Evolutionary conservation across 148 eudicot genomes (phyloP).

Genomic region (Salicornia ramosissima): DNA sequence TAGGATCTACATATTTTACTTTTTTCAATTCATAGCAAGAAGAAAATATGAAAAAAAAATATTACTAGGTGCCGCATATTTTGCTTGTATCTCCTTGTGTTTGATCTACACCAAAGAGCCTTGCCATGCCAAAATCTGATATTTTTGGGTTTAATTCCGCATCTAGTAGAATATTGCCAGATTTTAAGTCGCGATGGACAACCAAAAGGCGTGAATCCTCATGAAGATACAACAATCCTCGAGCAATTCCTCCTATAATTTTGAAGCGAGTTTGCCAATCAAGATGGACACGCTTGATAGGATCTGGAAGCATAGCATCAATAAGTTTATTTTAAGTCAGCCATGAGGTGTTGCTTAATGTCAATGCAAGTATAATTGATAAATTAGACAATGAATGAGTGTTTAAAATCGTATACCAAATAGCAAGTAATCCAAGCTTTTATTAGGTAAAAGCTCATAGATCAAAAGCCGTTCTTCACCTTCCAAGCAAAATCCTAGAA

Average conservation of each 20-base stretch:
- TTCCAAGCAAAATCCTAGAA: constrained; percentile 38
- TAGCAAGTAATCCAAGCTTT: constrained; percentile 42
- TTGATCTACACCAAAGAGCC: constrained; percentile 40
- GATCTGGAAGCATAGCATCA: constrained; percentile 27
- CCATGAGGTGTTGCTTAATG: background rate
- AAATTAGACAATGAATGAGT: background rate
- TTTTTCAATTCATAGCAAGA: background rate
- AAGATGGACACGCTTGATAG: constrained; percentile 25
- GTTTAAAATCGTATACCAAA: constrained; percentile 23
- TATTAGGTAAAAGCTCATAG: constrained; percentile 42
- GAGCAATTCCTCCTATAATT: constrained; percentile 50
- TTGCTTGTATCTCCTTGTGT: constrained; percentile 39
- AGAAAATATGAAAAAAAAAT: background rate
- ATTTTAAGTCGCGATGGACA: constrained; percentile 57
- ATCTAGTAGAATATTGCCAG: constrained; percentile 43
- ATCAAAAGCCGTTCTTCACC: constrained; percentile 42
- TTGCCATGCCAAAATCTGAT: constrained; percentile 58
- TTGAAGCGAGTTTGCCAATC: constrained; percentile 51
- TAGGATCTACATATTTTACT: no score
- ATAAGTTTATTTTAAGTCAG: background rate
- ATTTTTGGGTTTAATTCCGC: constrained; percentile 50
- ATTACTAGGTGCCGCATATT: constrained; percentile 62
- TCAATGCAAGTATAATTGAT: background rate
- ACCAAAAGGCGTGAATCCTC: constrained; percentile 54
- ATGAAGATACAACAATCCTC: constrained; percentile 51